Evolutionary conservation across 2,329 filamentous ascomycete species (phyloP), one percentile per base, ranked within the genome.

Genomic region (Penicillium brevicompactum): DNA sequence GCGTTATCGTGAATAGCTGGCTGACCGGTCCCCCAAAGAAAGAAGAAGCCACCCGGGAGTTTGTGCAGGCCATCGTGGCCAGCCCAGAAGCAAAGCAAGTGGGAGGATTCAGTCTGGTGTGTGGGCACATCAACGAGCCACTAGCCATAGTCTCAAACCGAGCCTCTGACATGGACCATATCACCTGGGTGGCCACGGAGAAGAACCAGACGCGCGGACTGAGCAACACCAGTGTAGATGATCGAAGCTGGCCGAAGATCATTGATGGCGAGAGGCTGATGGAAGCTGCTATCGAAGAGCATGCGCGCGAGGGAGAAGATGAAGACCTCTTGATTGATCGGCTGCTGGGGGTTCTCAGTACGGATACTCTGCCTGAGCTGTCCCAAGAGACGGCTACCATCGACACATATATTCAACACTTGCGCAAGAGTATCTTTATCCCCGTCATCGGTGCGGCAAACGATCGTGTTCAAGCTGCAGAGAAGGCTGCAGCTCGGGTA

Each of bases 81-180:
- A 79, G 80, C 37, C 78, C 82, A 2, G 77, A 78, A 5, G 79
- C 84, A 7, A 75, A 81, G 57, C 80, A 83, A 56, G 83, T 86
- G 0, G 85, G 85, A 1, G 85, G 85, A 1, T 87, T 87, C 67
- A 87, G 82, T 57, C 71, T 88, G 7, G 76, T 84, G 2, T 87
- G 84, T 67, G 85, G 85, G 0, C 73, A 78, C 49, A 67, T 85
- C 24, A 76, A 78, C 30, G 78, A 83, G 57, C 77, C 77, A 16
- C 69, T 88, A 31, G 82, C 81, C 0, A 78, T 87, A 40, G 76
- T 88, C n/a, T 87, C 84, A 14, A 88, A 88, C 63, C 81, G 85
- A 1, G 85, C 83, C 2, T 75, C 79, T 3, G 73, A 80, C 37
- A 74, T 79, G 11, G 73, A 80, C 2, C 77, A 78, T 13, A 75